These are phyloP conservation scores for Geoglossum cookeanum DNA, from an alignment of 2,329 filamentous ascomycete species.

Conservation along the genomic window DNA sequence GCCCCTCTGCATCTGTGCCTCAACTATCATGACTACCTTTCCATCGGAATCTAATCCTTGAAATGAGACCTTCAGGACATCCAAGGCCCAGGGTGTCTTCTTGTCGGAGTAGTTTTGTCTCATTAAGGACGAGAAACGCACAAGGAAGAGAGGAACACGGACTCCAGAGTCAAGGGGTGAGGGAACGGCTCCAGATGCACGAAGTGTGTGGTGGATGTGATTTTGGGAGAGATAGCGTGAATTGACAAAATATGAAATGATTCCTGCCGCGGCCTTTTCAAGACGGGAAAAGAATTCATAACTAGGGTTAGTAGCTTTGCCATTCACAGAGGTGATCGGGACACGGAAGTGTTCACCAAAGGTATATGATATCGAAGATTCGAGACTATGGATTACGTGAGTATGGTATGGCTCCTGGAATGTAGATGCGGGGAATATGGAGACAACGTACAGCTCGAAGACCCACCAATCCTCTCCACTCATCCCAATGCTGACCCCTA, in stretches of 20 bases:
- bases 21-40: conserved; percentile 34
- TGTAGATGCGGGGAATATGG: not conserved
- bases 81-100: conserved; percentile 33
- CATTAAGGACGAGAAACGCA: conserved; percentile 12
- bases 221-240: conserved; percentile 16
- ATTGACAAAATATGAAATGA: conserved; percentile 21
- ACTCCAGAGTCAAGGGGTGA: not conserved
- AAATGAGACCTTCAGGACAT: conserved; percentile 40
- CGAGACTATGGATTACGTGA: not conserved
- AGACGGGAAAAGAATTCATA: conserved; percentile 19
- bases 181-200: conserved; percentile 3
- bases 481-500: conserved; percentile 51
- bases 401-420: not conserved
- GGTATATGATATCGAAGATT: not conserved
- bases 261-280: conserved; percentile 18
- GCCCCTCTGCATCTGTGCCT: conserved; percentile 26
- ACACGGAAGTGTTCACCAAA: conserved; percentile 3
- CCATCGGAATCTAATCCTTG: conserved; percentile 28
- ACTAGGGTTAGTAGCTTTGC: conserved; percentile 14
- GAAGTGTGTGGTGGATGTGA: conserved; percentile 15
- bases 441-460: conserved; percentile 35
- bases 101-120: not conserved
- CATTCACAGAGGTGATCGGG: conserved; percentile 6
- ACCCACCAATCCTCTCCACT: conserved; percentile 67
- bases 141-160: conserved; percentile 14